Evolutionary conservation across 179 eudicot genomes (phyloP).

Genomic region (Drosera spatulata): DNA sequence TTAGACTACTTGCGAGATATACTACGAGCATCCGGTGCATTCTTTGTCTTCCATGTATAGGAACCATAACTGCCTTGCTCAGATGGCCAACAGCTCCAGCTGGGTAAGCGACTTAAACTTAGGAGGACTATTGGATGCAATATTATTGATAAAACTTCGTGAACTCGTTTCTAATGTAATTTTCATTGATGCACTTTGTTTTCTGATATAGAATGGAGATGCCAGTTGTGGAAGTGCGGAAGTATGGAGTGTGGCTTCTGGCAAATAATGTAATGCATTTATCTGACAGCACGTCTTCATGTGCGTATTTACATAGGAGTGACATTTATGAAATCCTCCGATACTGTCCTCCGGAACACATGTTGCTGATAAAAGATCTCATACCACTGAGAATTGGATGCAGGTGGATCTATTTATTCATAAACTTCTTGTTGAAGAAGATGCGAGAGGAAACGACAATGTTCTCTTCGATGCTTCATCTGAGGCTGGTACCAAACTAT

Average conservation of each 20-base stretch:
- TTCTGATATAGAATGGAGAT: constrained; percentile 50
- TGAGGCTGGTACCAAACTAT: constrained; percentile 36
- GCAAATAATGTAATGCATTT: constrained; percentile 52
- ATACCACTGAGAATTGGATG: background rate
- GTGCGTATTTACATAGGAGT: constrained; percentile 23
- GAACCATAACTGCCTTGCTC: constrained; percentile 52
- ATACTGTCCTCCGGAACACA: constrained; percentile 3
- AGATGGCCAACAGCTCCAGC: constrained; percentile 81
- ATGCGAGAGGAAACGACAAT: constrained; percentile 28
- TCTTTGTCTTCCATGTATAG: constrained; percentile 15
- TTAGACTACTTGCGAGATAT: background rate
- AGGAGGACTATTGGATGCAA: too few species aligned
- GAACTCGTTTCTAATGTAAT: background rate
- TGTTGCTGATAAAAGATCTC: background rate
- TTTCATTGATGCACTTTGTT: constrained; percentile 2
- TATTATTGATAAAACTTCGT: background rate
- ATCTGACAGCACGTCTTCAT: constrained; percentile 33
- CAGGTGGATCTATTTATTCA: constrained; percentile 70
- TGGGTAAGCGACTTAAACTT: constrained; percentile 26
- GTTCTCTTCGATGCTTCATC: constrained; percentile 39
- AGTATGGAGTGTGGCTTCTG: constrained; percentile 63
- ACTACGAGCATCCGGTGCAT: background rate
- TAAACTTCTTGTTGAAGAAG: constrained; percentile 59
- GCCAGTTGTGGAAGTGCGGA: constrained; percentile 65
- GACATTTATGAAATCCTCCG: constrained; percentile 10